phyloP scores from a whole-genome alignment of 768 basidiomycete species.

The Tulasnella sp. region DNA sequence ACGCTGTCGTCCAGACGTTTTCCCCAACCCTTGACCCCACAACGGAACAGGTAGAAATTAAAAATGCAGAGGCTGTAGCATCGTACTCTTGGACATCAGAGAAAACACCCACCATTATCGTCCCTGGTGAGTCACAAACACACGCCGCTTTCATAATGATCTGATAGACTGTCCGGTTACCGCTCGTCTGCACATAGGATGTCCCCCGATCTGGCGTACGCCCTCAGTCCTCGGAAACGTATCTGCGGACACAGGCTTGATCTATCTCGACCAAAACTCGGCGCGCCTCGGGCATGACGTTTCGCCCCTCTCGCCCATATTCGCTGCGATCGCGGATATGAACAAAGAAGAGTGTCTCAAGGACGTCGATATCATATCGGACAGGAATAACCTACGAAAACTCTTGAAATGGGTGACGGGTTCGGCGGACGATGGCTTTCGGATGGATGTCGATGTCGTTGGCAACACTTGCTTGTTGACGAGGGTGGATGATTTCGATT shows the following conservation, averaged over 20 bases:
- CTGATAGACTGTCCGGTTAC: neutral
- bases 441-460: slow-evolving; percentile 56
- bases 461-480: slow-evolving; percentile 53
- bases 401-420: slow-evolving; percentile 42
- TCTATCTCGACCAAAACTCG: slow-evolving; percentile 45
- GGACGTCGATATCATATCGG: slow-evolving; percentile 40
- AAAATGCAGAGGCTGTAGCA: slow-evolving; percentile 23
- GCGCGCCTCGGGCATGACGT: slow-evolving; percentile 24
- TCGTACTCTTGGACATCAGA: slow-evolving; percentile 45
- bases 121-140: slow-evolving; percentile 28
- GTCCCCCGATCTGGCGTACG: slow-evolving; percentile 47
- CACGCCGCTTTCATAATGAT: neutral
- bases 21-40: neutral
- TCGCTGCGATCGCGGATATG: slow-evolving; percentile 42
- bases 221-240: slow-evolving; percentile 42
- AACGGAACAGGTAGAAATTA: neutral
- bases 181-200: slow-evolving; percentile 34
- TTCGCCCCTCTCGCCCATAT: slow-evolving; percentile 39
- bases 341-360: slow-evolving; percentile 29
- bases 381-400: slow-evolving; percentile 55
- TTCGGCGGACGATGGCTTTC: slow-evolving; percentile 34
- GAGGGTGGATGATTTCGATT: slow-evolving; percentile 39
- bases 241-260: slow-evolving; percentile 38
- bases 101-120: slow-evolving; percentile 34
- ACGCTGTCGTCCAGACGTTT: too few species aligned